phyloP scores from a whole-genome alignment of 805 yeast species.

The Yarrowia deformans region DNA sequence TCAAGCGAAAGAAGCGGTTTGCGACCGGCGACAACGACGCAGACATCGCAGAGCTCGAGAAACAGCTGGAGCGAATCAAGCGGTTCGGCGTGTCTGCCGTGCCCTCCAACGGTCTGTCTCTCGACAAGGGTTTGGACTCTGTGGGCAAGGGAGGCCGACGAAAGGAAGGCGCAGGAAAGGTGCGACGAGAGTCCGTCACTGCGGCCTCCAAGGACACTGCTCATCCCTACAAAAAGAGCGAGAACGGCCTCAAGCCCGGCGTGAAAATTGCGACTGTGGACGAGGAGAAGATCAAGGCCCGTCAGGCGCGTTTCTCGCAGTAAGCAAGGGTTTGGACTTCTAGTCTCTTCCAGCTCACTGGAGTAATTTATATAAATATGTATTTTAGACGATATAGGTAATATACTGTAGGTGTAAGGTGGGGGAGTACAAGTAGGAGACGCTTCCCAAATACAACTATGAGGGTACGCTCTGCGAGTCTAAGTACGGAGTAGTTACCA shows the following conservation, averaged over 20 bases:
- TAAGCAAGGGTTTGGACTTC: background rate
- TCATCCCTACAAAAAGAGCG: constrained; percentile 25
- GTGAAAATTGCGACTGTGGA: constrained; percentile 39
- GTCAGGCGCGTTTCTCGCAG: constrained; percentile 43
- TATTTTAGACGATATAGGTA: constrained; percentile 24
- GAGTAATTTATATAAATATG: constrained; percentile 34
- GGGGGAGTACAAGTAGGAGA: too few species aligned
- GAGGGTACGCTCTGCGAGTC: too few species aligned
- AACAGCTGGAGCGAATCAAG: constrained; percentile 72
- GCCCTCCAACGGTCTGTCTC: background rate
- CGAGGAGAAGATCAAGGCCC: constrained; percentile 43
- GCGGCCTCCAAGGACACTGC: constrained; percentile 25
- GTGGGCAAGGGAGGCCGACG: background rate
- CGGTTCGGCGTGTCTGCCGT: constrained; percentile 66
- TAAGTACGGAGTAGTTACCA: too few species aligned
- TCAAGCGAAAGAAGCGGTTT: constrained; percentile 78
- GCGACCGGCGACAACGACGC: constrained; percentile 59
- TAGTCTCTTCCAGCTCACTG: background rate
- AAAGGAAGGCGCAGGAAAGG: constrained; percentile 20
- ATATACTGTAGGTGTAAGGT: background rate
- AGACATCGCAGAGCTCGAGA: constrained; percentile 61
- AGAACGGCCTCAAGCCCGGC: constrained; percentile 37
- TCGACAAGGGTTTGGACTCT: constrained; percentile 15
- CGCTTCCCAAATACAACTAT: too few species aligned
- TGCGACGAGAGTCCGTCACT: constrained; percentile 12